Evolutionary conservation across 768 basidiomycete species (phyloP), one percentile per base, ranked within the genome.

Genomic region (Kwoniella dendrophila): DNA sequence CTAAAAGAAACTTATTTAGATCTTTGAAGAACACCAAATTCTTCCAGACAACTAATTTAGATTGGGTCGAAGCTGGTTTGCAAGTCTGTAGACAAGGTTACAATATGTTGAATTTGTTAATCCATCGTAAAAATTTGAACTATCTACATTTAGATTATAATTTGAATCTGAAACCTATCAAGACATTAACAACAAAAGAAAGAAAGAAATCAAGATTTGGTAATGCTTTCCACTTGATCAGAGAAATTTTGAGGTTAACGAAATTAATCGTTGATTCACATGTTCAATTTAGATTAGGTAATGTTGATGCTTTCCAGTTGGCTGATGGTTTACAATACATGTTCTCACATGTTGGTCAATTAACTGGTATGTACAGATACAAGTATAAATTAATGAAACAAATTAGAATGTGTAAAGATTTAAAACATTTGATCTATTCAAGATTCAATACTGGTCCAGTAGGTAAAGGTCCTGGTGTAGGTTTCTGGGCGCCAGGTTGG

Each of bases 401-500:
- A 87, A 93, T 99, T 38, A 89, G 96, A 66, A 95, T 95, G 93
- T 96, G 92, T 71, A 99, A 98, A 85, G 96, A 98, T 79, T 80
- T 98, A 78, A 99, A 99, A 84, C 94, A 97, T 77, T 82, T 97
- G 63, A 79, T 79, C 47, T 74, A 78, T 66, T 62, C 66, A 34
- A 56, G 73, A 26, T 99, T 99, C 86, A 99, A 99, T 83, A 98
- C 96, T 41, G 96, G 96, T 64, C 96, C 96, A 64, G 96, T 99
- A 50, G 96, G 96, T 24, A 99, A 99, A 79, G 96, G 96, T 69
- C 96, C 96, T 50, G 96, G 96, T 69, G 92, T 90, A 74, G 96
- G 96, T 60, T 98, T 99, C 84, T 99, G 96, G 96, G 93, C 94
- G 50, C 96, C 96, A 33, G 96, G 96, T 36, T 99, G 96, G 96